Base-by-base conservation (phyloP, 2,329 filamentous ascomycete species). In the Epichloe amarillans region DNA sequence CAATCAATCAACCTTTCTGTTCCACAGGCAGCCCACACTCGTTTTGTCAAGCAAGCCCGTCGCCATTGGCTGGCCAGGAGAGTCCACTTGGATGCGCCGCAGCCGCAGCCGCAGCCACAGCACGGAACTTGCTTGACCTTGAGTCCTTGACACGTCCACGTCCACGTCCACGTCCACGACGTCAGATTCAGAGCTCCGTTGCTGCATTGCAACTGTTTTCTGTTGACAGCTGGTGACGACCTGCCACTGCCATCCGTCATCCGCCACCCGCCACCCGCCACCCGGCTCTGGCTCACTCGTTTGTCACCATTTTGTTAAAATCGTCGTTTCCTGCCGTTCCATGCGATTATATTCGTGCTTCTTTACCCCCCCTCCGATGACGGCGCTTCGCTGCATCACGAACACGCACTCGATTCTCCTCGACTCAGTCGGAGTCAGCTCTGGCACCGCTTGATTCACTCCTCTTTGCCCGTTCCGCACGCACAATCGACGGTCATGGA, bases 401-500 rank as follows among this genome's bases (percentile, higher is more conserved):
- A 42, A 42, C 17, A 35, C 38, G 26, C 23, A 26, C 10, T n/a
- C 37, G 44, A 33, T 8, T 30, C 17, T 30, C 35, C 15, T 33
- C 36, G 36, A 48, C 11, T 26, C 12, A n/a, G 23, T 8, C 17
- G 11, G 12, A 19, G 19, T 15, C 19, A 10, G 14, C 17, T 8
- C 12, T 14, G 23, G 37, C 21, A 21, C 21, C n/a, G 40, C 21
- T 12, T 21, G 3, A 15, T 21, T 15, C 10, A 15, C 11, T 23
- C n/a, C 15, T 12, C 46, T 15, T 42, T 6, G 21, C 12, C n/a
- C 21, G 14, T 10, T 21, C 14, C 23, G 19, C 35, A 11, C 23
- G 35, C 11, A 8, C 17, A 35, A 42, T 40, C 47, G 40, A 53
- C 46, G 41, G 46, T 42, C 37, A 57, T 59, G 52, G 52, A 53